These are phyloP conservation scores for Blastobotrys illinoisensis DNA, from an alignment of 1,139 yeast species.

Conservation along the genomic window DNA sequence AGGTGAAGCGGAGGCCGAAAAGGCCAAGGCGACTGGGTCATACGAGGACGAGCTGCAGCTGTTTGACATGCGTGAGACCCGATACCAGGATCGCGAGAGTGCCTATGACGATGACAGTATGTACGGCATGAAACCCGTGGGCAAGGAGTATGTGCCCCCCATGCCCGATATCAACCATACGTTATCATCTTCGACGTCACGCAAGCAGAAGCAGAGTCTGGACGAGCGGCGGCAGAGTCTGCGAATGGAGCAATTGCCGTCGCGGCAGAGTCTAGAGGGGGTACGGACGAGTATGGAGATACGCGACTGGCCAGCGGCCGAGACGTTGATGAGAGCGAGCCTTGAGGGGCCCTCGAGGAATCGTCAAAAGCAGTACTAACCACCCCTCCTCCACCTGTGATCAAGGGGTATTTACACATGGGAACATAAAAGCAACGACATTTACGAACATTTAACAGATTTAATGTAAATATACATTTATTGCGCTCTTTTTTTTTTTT, in stretches of 20 bases:
- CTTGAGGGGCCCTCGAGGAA: not conserved
- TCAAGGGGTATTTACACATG: too few relatives aligned
- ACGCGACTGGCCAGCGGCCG: conserved; percentile 27
- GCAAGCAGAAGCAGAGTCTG: conserved; percentile 14
- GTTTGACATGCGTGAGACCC: conserved; percentile 1
- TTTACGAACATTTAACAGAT: not conserved
- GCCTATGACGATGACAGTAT: conserved; percentile 2
- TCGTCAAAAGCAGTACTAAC: too few relatives aligned
- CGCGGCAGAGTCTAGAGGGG: conserved; percentile 23
- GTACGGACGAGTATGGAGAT: conserved; percentile 28
- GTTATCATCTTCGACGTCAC: not conserved
- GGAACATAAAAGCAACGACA: not conserved
- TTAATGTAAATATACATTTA: not conserved
- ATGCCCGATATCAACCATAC: not conserved
- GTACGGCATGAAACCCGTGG: conserved; percentile 10
- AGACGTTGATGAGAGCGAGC: conserved; percentile 24
- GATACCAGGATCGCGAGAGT: conserved; percentile 2
- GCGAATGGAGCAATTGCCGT: conserved; percentile 27
- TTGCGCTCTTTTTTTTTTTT: not conserved
- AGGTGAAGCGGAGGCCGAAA: conserved; percentile 3
- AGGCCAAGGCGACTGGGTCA: conserved; percentile 2
- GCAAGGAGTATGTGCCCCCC: not conserved
- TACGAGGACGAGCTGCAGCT: conserved; percentile 5
- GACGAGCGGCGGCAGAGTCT: conserved; percentile 19
- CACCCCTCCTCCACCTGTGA: not conserved